A percentile compares a stretch with the other conserved stretches of the same genome.
Conservation (phyloP, 306 rosid species). For the Betula pendula region DNA sequence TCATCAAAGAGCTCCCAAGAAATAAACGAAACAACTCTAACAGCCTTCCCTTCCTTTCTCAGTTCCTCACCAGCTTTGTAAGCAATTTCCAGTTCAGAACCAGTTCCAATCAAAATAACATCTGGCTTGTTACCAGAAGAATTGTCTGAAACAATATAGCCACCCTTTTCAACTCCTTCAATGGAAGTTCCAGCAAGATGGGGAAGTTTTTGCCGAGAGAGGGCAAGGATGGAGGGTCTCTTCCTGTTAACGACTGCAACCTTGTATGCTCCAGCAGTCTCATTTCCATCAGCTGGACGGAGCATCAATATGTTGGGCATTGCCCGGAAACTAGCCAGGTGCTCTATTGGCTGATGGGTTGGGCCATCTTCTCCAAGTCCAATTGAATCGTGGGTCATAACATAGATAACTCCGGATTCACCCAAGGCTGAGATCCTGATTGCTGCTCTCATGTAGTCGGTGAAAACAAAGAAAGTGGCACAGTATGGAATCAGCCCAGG, state of each 20-base stretch:
- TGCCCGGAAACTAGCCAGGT: constrained; percentile 96
- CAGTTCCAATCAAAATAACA: constrained; percentile 88
- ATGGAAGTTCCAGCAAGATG: constrained; percentile 80
- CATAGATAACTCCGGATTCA: constrained; percentile 75
- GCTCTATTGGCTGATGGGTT: constrained; percentile 99
- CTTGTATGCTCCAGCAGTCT: constrained; percentile 97
- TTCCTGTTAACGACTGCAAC: constrained; percentile 75
- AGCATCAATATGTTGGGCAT: constrained; percentile 98
- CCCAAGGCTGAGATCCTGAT: constrained; percentile 85
- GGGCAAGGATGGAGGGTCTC: constrained; percentile 95
- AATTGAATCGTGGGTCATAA: constrained; percentile 97
- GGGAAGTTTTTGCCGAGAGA: constrained; percentile 88
- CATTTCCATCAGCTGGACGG: constrained; percentile 97
- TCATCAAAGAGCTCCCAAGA: constrained; percentile 94
- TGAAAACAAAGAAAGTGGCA: constrained; percentile 98
- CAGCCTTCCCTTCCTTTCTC: constrained; percentile 89
- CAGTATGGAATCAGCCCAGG: constrained; percentile 89
- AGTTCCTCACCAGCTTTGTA: constrained; percentile 87
- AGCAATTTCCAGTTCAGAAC: constrained; percentile 94
- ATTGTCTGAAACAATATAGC: constrained; percentile 81
- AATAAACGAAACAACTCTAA: constrained; percentile 84
- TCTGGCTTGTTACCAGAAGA: constrained; percentile 93
- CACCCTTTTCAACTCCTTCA: constrained; percentile 93
- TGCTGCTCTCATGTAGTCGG: constrained; percentile 98
- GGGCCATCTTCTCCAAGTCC: constrained; percentile 99